Conservation (phyloP, 2,329 filamentous ascomycete genomes). For the Aspergillus spinulosporus region DNA sequence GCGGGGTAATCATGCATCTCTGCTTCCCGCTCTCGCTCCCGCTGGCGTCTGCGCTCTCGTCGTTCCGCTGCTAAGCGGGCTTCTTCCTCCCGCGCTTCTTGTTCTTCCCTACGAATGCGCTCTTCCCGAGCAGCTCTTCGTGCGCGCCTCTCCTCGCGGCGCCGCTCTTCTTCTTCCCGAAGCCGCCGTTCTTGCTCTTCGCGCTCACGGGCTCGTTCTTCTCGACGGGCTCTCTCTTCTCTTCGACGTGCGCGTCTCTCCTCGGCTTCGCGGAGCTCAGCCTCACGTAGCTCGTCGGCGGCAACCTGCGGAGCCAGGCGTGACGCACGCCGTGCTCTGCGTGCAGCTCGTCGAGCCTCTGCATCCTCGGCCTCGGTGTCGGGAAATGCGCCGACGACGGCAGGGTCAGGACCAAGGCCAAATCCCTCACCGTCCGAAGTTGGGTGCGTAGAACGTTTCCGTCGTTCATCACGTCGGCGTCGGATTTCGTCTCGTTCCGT, state of each 20-base stretch:
- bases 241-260: slow-evolving; percentile 51
- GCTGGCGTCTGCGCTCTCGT: slow-evolving; percentile 41
- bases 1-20: slow-evolving; percentile 29
- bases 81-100: slow-evolving; percentile 58
- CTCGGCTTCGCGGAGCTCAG: slow-evolving; percentile 37
- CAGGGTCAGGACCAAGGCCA: slow-evolving; percentile 43
- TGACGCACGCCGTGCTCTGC: slow-evolving; percentile 56
- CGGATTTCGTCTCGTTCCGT: slow-evolving; percentile 39
- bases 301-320: slow-evolving; percentile 31
- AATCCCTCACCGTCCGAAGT: slow-evolving; percentile 54
- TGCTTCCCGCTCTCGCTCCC: slow-evolving; percentile 35
- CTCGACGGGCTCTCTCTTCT: slow-evolving; percentile 50
- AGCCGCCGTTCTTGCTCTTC: slow-evolving; percentile 40
- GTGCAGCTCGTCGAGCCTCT: slow-evolving; percentile 64
- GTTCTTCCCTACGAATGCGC: slow-evolving; percentile 45
- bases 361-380: slow-evolving; percentile 52
- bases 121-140: slow-evolving; percentile 39
- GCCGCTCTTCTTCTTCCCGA: slow-evolving; percentile 33
- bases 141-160: slow-evolving; percentile 34
- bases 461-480: slow-evolving; percentile 38
- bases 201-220: slow-evolving; percentile 44
- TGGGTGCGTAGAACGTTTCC: slow-evolving; percentile 42
- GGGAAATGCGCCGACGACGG: slow-evolving; percentile 31
- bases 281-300: slow-evolving; percentile 36
- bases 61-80: slow-evolving; percentile 47